Evolutionary conservation across 2,329 filamentous ascomycete genomes (phyloP).

Genomic region (Botrytis squamosa): DNA sequence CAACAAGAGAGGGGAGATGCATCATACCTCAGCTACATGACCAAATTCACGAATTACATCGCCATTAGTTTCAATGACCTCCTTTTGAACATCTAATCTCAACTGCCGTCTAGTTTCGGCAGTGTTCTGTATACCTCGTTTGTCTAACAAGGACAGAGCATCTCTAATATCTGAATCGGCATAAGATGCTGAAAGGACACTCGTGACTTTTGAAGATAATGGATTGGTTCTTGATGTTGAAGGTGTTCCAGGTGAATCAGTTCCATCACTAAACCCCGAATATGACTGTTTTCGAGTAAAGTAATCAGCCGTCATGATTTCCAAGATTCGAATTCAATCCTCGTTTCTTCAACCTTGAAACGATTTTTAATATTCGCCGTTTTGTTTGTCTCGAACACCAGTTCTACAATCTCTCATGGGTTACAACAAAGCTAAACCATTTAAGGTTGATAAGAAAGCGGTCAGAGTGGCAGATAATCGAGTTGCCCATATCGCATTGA

Average conservation of each 20-base stretch:
- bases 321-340: not conserved
- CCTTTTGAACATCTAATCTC: slow-evolving; percentile 80
- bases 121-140: slow-evolving; percentile 68
- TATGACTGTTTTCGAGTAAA: slow-evolving; percentile 28
- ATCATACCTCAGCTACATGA: slow-evolving; percentile 73
- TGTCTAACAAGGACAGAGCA: slow-evolving; percentile 75
- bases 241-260: slow-evolving; percentile 31
- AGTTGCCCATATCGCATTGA: not conserved
- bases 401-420: not conserved
- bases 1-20: not conserved
- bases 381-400: slow-evolving; percentile 8
- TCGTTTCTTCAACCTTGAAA: not conserved
- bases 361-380: not conserved
- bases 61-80: slow-evolving; percentile 90
- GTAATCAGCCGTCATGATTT: slow-evolving; percentile 36
- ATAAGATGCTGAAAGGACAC: slow-evolving; percentile 86
- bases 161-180: slow-evolving; percentile 89
- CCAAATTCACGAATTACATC: slow-evolving; percentile 87
- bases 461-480: slow-evolving; percentile 14
- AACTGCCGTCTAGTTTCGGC: slow-evolving; percentile 76
- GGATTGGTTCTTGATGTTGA: slow-evolving; percentile 51
- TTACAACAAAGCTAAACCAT: not conserved
- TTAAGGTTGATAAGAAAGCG: slow-evolving; percentile 19
- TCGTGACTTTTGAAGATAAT: slow-evolving; percentile 77
- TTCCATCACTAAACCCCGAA: slow-evolving; percentile 31